These are phyloP conservation scores for Camelina laxa DNA, from an alignment of 345 rosid species.

Conservation along the genomic window DNA sequence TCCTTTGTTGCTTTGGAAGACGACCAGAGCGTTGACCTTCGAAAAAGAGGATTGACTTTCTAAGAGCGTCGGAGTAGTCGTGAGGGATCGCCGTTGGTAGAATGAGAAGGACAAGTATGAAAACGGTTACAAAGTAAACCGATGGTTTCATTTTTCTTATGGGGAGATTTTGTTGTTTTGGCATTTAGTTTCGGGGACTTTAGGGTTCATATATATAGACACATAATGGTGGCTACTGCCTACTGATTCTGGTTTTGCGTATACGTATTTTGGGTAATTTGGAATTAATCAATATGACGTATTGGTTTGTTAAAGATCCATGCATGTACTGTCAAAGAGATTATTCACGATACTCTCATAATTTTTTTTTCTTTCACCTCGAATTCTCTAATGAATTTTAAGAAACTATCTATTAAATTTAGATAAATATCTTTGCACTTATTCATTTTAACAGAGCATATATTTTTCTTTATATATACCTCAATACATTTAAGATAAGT, in stretches of 20 bases:
- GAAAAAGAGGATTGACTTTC: slow-evolving; percentile 86
- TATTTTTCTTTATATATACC: background rate
- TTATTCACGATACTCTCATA: slow-evolving; percentile 1
- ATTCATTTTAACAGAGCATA: background rate
- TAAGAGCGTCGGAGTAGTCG: slow-evolving; percentile 73
- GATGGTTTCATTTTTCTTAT: slow-evolving; percentile 16
- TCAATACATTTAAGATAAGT: background rate
- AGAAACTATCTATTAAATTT: background rate
- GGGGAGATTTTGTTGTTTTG: slow-evolving; percentile 23
- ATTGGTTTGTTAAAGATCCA: slow-evolving; percentile 14
- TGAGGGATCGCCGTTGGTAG: slow-evolving; percentile 47
- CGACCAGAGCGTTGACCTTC: slow-evolving; percentile 92
- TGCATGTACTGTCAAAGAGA: background rate
- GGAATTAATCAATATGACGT: slow-evolving; percentile 11
- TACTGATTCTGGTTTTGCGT: slow-evolving; percentile 1
- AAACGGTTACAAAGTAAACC: slow-evolving; percentile 1
- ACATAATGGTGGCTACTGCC: background rate
- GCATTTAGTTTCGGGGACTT: slow-evolving; percentile 3
- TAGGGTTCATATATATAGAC: slow-evolving; percentile 26
- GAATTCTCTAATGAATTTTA: background rate
- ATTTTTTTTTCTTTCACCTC: background rate
- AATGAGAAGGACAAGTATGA: slow-evolving; percentile 1
- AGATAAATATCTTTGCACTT: background rate
- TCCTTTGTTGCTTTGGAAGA: slow-evolving; percentile 70
- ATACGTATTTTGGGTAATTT: slow-evolving; percentile 24